Evolutionary conservation across 495 filamentous ascomycete species (phyloP).

Genomic region (Aspergillus nidulans): DNA sequence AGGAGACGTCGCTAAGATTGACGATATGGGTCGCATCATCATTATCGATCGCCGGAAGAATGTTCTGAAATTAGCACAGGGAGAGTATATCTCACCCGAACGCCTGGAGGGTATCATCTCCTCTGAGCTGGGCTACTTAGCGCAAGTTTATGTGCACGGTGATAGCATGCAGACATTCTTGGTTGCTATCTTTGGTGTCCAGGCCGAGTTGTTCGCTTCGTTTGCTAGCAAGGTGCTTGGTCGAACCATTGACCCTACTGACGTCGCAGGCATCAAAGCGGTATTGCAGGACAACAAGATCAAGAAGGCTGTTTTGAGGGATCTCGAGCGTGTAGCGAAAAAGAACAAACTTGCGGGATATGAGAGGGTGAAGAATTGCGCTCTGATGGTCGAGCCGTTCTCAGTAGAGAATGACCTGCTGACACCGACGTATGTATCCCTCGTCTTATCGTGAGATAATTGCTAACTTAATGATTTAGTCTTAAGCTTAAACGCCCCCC

Average conservation of each 20-base stretch:
- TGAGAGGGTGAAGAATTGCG: conserved; percentile 72
- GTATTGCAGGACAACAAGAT: conserved; percentile 65
- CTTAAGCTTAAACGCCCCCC: conserved; percentile 94
- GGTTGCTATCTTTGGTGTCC: conserved; percentile 82
- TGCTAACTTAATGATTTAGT: conserved; percentile 48
- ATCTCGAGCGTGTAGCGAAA: conserved; percentile 76
- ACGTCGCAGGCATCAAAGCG: conserved; percentile 61
- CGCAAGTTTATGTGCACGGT: conserved; percentile 85
- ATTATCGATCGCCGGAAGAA: conserved; percentile 98
- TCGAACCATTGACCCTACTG: conserved; percentile 54
- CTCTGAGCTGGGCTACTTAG: conserved; percentile 69
- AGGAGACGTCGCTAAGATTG: conserved; percentile 82
- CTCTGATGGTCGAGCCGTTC: conserved; percentile 84
- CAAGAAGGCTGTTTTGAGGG: conserved; percentile 66
- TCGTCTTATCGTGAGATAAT: not conserved
- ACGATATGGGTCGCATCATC: conserved; percentile 79
- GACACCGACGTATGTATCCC: conserved; percentile 83
- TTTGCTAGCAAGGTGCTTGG: conserved; percentile 74
- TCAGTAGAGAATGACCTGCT: conserved; percentile 90
- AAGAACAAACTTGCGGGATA: conserved; percentile 85
- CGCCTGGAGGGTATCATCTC: conserved; percentile 93
- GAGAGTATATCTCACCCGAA: conserved; percentile 97
- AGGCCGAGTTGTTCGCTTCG: conserved; percentile 72
- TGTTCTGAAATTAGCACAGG: conserved; percentile 94
- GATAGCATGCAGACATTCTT: conserved; percentile 80